Conservation (phyloP, 1,284 basidiomycete species). For the Marasmius oreades region DNA sequence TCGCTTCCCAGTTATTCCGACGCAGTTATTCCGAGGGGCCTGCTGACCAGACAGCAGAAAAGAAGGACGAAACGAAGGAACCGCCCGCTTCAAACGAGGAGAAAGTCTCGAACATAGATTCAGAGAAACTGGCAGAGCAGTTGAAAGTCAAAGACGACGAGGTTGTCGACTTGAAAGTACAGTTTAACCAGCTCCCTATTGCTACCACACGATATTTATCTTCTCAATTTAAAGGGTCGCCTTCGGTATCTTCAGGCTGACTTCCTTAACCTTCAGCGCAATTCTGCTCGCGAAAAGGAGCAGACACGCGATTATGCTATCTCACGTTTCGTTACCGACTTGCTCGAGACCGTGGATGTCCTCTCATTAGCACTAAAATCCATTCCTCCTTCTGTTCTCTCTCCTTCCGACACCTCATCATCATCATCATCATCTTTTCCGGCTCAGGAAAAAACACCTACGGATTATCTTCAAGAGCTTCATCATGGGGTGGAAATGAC, state of each 20-base stretch:
- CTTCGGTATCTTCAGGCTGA: slow-evolving; percentile 90
- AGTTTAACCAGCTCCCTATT: slow-evolving; percentile 24
- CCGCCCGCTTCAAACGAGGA: slow-evolving; percentile 16
- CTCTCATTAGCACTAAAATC: slow-evolving; percentile 87
- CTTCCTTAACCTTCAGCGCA: slow-evolving; percentile 92
- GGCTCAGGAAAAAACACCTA: slow-evolving; percentile 46
- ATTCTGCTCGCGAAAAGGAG: slow-evolving; percentile 86
- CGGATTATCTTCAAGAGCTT: slow-evolving; percentile 66
- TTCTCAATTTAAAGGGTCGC: slow-evolving; percentile 54
- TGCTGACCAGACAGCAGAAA: slow-evolving; percentile 26
- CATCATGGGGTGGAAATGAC: slow-evolving; percentile 91
- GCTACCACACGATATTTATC: neutral
- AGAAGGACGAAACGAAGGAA: slow-evolving; percentile 25
- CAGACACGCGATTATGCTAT: slow-evolving; percentile 94
- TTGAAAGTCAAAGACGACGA: slow-evolving; percentile 73
- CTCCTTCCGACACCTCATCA: slow-evolving; percentile 20
- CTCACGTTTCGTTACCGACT: slow-evolving; percentile 84
- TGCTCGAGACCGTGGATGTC: slow-evolving; percentile 91
- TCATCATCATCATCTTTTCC: slow-evolving; percentile 28
- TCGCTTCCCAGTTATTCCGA: slow-evolving; percentile 21
- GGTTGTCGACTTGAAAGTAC: slow-evolving; percentile 70
- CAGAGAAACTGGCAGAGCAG: slow-evolving; percentile 41
- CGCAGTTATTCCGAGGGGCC: slow-evolving; percentile 53
- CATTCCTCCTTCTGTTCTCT: slow-evolving; percentile 60
- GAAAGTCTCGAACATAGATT: slow-evolving; percentile 12